A percentile compares a stretch with the other conserved stretches of the same genome.
Conservation (phyloP, 1,284 basidiomycete genomes). For the Malassezia pachydermatis region DNA sequence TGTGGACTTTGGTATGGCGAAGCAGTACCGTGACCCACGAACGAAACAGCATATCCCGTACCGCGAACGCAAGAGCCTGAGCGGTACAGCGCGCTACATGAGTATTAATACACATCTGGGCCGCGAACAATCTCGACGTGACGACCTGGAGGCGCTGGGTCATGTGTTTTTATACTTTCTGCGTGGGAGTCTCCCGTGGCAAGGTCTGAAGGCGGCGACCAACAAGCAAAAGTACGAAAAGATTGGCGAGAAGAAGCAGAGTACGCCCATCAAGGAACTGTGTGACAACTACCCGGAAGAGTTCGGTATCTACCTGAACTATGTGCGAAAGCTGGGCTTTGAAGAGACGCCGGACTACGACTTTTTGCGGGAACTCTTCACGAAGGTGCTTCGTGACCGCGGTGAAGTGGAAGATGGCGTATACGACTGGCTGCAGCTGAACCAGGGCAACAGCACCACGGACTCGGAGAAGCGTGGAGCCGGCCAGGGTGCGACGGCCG, state of each 20-base stretch:
- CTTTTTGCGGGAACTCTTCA: slow-evolving; percentile 80
- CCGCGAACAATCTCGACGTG: slow-evolving; percentile 83
- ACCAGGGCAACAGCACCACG: slow-evolving; percentile 90
- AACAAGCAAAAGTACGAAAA: slow-evolving; percentile 99
- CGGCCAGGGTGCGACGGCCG: background rate
- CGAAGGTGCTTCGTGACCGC: slow-evolving; percentile 78
- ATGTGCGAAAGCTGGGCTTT: slow-evolving; percentile 75
- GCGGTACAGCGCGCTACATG: slow-evolving; percentile 86
- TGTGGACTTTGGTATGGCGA: slow-evolving; percentile 95
- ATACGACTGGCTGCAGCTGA: slow-evolving; percentile 82
- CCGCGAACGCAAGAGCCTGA: slow-evolving; percentile 82
- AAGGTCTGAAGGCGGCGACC: slow-evolving; percentile 87
- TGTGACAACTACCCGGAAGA: slow-evolving; percentile 89
- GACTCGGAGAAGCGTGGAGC: slow-evolving; percentile 54
- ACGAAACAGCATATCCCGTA: slow-evolving; percentile 95
- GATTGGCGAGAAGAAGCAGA: slow-evolving; percentile 97
- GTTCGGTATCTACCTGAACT: slow-evolving; percentile 77
- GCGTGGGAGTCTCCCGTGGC: slow-evolving; percentile 81
- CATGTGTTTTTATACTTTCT: slow-evolving; percentile 98
- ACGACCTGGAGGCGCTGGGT: slow-evolving; percentile 85
- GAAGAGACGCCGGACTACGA: slow-evolving; percentile 95
- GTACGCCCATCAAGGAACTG: slow-evolving; percentile 83
- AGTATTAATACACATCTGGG: slow-evolving; percentile 93
- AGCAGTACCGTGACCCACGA: slow-evolving; percentile 92
- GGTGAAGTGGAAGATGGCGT: slow-evolving; percentile 76